These are phyloP conservation scores for Hawksworthiomyces lignivorus DNA, from an alignment of 2,329 filamentous ascomycete genomes.

Conservation along the genomic window DNA sequence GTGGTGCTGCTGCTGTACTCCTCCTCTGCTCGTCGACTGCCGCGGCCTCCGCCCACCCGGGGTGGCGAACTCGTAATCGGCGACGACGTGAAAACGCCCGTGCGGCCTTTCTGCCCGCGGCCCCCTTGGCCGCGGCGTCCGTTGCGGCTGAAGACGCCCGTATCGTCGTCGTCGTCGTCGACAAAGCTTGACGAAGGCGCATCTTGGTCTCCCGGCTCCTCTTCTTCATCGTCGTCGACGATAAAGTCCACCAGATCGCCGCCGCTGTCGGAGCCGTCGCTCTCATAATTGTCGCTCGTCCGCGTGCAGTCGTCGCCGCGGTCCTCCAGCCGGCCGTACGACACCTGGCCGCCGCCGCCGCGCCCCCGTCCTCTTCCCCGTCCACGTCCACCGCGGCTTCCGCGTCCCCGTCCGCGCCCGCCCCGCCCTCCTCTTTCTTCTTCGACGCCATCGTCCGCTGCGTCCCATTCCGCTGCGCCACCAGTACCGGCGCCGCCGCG, in stretches of 20 bases:
- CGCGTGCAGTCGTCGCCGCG: slow-evolving; percentile 44
- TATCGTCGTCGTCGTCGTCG: not conserved
- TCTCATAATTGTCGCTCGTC: slow-evolving; percentile 39
- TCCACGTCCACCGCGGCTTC: slow-evolving; percentile 1
- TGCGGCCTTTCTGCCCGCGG: not conserved
- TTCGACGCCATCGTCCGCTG: slow-evolving; percentile 8
- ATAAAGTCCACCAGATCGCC: slow-evolving; percentile 50
- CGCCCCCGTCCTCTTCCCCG: not conserved
- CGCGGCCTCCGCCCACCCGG: not conserved
- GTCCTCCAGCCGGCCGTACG: slow-evolving; percentile 32
- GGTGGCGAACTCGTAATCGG: slow-evolving; percentile 13
- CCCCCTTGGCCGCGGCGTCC: not conserved
- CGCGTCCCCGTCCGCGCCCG: slow-evolving; percentile 7
- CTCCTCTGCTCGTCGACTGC: not conserved
- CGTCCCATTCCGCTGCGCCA: slow-evolving; percentile 6
- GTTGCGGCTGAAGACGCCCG: not conserved
- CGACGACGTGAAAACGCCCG: slow-evolving; percentile 5
- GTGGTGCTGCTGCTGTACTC: not conserved
- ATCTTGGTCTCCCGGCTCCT: slow-evolving; percentile 3
- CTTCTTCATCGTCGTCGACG: slow-evolving; percentile 37
- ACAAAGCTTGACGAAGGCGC: slow-evolving; percentile 1
- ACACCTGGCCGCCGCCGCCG: slow-evolving; percentile 5
- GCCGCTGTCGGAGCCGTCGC: slow-evolving; percentile 40
- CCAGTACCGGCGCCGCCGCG: not conserved
- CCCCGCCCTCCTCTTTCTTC: slow-evolving; percentile 12